These are phyloP conservation scores for Blastobotrys elegans DNA, from an alignment of 1,139 yeast species.

Conservation along the genomic window DNA sequence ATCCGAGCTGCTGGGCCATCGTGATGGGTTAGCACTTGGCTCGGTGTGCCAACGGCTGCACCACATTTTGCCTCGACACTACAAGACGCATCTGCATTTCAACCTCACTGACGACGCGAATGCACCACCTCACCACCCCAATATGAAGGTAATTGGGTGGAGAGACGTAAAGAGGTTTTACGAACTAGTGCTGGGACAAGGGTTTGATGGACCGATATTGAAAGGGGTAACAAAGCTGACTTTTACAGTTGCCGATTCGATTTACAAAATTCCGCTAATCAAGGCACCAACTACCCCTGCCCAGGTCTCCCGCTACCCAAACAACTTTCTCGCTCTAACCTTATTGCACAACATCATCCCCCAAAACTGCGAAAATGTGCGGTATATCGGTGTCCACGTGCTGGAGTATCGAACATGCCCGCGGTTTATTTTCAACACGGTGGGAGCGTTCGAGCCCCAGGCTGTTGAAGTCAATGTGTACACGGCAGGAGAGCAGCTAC, in stretches of 20 bases:
- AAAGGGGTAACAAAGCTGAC: slow-evolving; percentile 3
- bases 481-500: slow-evolving; percentile 6
- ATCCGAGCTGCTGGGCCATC: background rate
- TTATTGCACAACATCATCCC: slow-evolving; percentile 5
- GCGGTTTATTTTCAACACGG: slow-evolving; percentile 1
- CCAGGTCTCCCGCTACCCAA: slow-evolving; percentile 9
- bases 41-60: background rate
- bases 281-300: slow-evolving; percentile 2
- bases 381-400: slow-evolving; percentile 9
- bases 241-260: slow-evolving; percentile 7
- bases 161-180: slow-evolving; percentile 7
- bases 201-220: slow-evolving; percentile 4
- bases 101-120: slow-evolving; percentile 2
- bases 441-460: background rate
- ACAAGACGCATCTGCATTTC: slow-evolving; percentile 2
- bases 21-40: background rate
- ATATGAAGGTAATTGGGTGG: slow-evolving; percentile 5
- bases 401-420: slow-evolving; percentile 9
- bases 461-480: slow-evolving; percentile 3
- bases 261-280: slow-evolving; percentile 8
- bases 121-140: background rate
- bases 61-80: background rate
- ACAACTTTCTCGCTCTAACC: slow-evolving; percentile 2
- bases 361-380: slow-evolving; percentile 3
- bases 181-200: slow-evolving; percentile 8